Percentiles rank a stretch among this genome's conserved stretches.
Evolutionary conservation across 345 rosid genomes (phyloP).

Genomic region (Salix udensis): DNA sequence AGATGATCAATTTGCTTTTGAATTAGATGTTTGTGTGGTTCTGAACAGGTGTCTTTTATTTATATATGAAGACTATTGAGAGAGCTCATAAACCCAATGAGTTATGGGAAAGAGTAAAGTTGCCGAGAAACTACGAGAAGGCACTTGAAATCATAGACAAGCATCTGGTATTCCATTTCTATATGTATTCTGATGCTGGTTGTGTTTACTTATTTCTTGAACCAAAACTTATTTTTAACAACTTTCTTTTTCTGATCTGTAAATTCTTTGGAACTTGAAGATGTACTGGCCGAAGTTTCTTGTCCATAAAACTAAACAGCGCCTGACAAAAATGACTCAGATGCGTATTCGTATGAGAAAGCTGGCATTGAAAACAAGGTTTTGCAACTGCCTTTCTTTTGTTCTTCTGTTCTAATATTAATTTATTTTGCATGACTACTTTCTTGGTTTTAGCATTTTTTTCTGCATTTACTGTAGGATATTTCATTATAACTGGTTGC

Average conservation of each 20-base stretch:
- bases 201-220: background rate
- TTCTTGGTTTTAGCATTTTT: background rate
- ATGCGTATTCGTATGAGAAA: constrained; percentile 97
- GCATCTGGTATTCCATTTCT: constrained; percentile 54
- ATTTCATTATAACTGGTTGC: background rate
- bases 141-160: constrained; percentile 90
- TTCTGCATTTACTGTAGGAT: background rate
- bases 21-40: background rate
- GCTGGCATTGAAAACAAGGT: constrained; percentile 87
- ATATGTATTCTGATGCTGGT: background rate
- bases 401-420: background rate
- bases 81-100: constrained; percentile 87
- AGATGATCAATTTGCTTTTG: background rate
- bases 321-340: constrained; percentile 95
- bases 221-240: background rate
- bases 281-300: constrained; percentile 90
- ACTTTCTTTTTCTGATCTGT: background rate
- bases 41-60: constrained; percentile 73
- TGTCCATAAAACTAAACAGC: constrained; percentile 82
- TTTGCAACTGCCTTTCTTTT: constrained; percentile 1
- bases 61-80: constrained; percentile 94
- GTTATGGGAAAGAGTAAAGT: constrained; percentile 87
- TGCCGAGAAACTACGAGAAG: constrained; percentile 80
- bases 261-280: constrained; percentile 28
- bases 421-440: background rate